Base-by-base conservation (phyloP, 1,139 yeast genomes). In the Magnusiomyces sp. region DNA sequence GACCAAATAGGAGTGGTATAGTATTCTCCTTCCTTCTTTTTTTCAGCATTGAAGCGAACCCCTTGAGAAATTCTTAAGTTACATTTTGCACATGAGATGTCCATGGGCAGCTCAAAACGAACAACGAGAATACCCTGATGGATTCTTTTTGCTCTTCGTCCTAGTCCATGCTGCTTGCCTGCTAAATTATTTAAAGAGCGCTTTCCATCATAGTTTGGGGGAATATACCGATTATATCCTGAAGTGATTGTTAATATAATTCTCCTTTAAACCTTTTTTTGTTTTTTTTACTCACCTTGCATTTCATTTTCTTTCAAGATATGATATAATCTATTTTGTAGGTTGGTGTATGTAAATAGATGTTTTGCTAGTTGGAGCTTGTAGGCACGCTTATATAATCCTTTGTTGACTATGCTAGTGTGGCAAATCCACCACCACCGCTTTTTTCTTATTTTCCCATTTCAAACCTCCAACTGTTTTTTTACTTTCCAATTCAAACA, bases 121-220 rank as follows among this genome's bases (percentile, higher is more conserved):
- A 65, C 67, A 2, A 57, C 55, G 37, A 59, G 48, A 13, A 59
- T 61, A 6, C 65, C 65, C 47, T 56, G 55, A n/a, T 53, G 53
- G n/a, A 55, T 41, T 49, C 60, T 60, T 38, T 59, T 54, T 10
- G 64, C 65, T 29, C 64, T 49, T 14, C 56, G 56, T 17, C 65
- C 66, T 9, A 56, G 54, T 6, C 57, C 58, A 49, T 57, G 64
- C 5, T 46, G 38, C 42, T 54, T 59, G 11, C 67, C 67, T 1
- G 66, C 63, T 6, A 63, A 56, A 50, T 59, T 57, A 41, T 66
- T 66, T 33, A 62, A 57, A 5, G 60, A 48, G 17, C 57, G 56
- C 45, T 60, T 59, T 17, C 67, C 66, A 57, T 66, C 68, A 50
- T 65, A 64, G 37, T 65, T 67, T 7, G 70, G 68, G 2, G 70